Evolutionary conservation across 768 basidiomycete genomes (phyloP), one percentile per base, ranked within the genome.

Genomic region (Trametes coccinea): DNA sequence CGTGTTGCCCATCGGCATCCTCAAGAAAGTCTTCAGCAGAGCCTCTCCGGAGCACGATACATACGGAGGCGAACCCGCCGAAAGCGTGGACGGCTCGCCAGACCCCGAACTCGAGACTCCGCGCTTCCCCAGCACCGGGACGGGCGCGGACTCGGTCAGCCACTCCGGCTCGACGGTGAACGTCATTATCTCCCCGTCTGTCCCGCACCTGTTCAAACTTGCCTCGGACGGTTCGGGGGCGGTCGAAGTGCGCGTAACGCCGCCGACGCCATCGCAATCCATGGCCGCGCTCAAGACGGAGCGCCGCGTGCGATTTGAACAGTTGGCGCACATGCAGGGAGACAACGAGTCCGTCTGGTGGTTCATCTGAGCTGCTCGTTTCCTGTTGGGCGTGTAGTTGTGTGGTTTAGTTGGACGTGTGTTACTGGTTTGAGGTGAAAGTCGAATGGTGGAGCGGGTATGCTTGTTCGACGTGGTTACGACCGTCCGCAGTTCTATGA

Each of bases 181-280:
- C 53, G 59, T 61, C 22, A 54, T 60, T 53, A 55, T 66, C 43
- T 60, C 65, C 33, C 64, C 61, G 27, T 66, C 64, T 11, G 22
- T 34, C 11, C 64, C 64, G 48, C 60, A 60, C 47, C 22, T 62
- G 27, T 62, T 62, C 57, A 51, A 52, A 53, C 31, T 66, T 61
- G 61, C 59, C 37, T 43, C 56, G 33, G 57, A 59, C 40, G 59
- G 59, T 50, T 51, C 58, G 10, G 47, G 45, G 11, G 55, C 33
- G 22, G 45, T 60, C 44, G 66, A 60, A 14, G 62, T 67, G 16
- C 66, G 66, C 57, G 62, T 67, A 8, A 67, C 66, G 27, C 66
- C 66, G 8, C 66, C 66, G 37, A 64, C 66, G 40, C 66, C 66
- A 4, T 59, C 57, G 2, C 57, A 59, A 7, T 59, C 57, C 6